Base-by-base conservation (phyloP, 2,329 filamentous ascomycete species). In the Sclerotinia nivalis region DNA sequence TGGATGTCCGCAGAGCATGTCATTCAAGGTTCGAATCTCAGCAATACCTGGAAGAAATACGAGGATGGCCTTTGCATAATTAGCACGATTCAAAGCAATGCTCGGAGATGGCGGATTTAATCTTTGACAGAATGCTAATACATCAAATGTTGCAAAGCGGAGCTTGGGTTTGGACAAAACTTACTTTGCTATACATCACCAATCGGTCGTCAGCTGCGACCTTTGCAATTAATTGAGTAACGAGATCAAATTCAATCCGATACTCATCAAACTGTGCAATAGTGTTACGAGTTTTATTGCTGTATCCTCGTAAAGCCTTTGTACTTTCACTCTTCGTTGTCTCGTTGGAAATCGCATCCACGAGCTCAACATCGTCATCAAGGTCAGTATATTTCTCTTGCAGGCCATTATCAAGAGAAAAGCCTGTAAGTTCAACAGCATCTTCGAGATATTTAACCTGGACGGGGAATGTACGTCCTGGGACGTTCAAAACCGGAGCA, bases 31-130 rank as follows among this genome's bases (percentile, higher is more conserved):
- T 68, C 93, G 87, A 74, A 97, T 97, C 76, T 99, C 96, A 15
- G 92, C 94, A 74, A 98, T 93, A 78, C 96, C 96, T 9, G 96
- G 96, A 75, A 99, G 84, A 79, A 99, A 99, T 7, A 99, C 88
- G n/a, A 99, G 81, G 66, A 98, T 91, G 1, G 96, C 96, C 79
- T 91, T 56, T n/a, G 40, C 15, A 4, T 8, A 28, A 5, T 66
- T 31, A 66, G 64, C 15, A 55, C n/a, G 31, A 22, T 45, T 56
- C 18, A n/a, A 54, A 28, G 18, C 18, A 49, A 28, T 28, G n/a
- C 31, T 40, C n/a, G 40, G 40, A 25, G n/a, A 15, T 15, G 18
- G 22, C 40, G 34, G 18, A 40, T 20, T 7, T 13, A 18, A 43
- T 52, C 2, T 52, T 52, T 65, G 2, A 20, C 34, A 34, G 5